phyloP scores from a whole-genome alignment of 179 eudicot species.

The Patellifolia procumbens region DNA sequence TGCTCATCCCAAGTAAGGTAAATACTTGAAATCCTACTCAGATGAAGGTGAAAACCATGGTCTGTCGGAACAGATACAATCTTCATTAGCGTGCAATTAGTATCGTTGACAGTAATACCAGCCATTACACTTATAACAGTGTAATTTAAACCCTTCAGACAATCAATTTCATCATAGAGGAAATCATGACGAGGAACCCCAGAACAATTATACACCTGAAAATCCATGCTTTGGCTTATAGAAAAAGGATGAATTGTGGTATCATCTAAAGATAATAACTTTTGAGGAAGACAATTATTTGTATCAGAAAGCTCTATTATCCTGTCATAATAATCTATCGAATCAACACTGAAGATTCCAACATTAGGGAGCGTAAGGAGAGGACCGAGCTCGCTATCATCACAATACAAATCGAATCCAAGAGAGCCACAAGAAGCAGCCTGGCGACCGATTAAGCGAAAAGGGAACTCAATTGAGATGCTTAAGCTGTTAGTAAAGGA shows the following conservation, averaged over 20 bases:
- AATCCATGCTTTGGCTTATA: background rate
- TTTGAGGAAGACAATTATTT: slow-evolving; percentile 19
- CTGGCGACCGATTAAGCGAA: background rate
- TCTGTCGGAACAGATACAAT: background rate
- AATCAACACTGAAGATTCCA: background rate
- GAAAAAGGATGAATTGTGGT: background rate
- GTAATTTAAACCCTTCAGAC: slow-evolving; percentile 5
- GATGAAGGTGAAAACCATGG: background rate
- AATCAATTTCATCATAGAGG: slow-evolving; percentile 19
- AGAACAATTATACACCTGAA: slow-evolving; percentile 20
- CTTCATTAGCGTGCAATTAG: slow-evolving; percentile 11
- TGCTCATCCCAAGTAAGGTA: slow-evolving; percentile 8
- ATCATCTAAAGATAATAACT: slow-evolving; percentile 14
- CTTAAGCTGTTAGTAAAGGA: no score
- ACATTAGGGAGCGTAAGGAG: slow-evolving; percentile 4
- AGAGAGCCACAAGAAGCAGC: background rate
- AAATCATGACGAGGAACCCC: background rate
- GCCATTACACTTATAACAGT: background rate
- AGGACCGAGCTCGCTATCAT: background rate
- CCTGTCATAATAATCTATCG: background rate
- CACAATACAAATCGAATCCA: slow-evolving; percentile 18
- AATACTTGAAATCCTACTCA: background rate
- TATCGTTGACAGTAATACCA: background rate
- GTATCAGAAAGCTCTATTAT: slow-evolving; percentile 1
- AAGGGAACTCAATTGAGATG: slow-evolving; percentile 10